Percentiles rank a stretch among this genome's conserved stretches.
Evolutionary conservation across 768 basidiomycete species (phyloP).

Genomic region (Postia placenta): DNA sequence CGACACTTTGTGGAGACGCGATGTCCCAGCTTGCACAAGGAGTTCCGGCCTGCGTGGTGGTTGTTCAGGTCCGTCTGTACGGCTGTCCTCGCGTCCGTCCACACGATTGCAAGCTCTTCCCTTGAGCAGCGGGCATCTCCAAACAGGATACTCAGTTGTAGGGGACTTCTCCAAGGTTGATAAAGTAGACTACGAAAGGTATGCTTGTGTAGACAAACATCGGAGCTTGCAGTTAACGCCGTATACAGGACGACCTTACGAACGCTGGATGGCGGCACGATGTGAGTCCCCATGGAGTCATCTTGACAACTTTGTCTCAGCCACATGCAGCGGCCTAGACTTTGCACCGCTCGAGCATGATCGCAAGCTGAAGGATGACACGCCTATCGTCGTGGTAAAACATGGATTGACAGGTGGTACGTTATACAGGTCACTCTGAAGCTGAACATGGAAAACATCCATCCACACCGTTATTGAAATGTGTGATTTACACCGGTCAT

Average conservation of each 20-base stretch:
- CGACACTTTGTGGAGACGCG: conserved; percentile 16
- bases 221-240: conserved; percentile 10
- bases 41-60: conserved; percentile 27
- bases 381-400: conserved; percentile 50
- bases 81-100: neutral
- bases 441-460: no score
- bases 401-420: conserved; percentile 44
- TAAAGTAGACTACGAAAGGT: conserved; percentile 52
- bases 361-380: conserved; percentile 27
- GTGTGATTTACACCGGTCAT: no score
- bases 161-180: conserved; percentile 57
- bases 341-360: conserved; percentile 40
- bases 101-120: neutral
- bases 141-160: conserved; percentile 53
- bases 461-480: no score
- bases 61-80: conserved; percentile 17
- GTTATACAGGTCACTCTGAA: no score
- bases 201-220: neutral
- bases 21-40: conserved; percentile 23
- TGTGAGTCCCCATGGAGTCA: conserved; percentile 41
- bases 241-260: conserved; percentile 44
- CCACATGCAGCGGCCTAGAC: conserved; percentile 62
- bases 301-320: no score
- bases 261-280: conserved; percentile 57
- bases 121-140: conserved; percentile 50